Evolutionary conservation across 306 rosid genomes (phyloP), one percentile per base, ranked within the genome.

Genomic region (Potentilla sterilis): DNA sequence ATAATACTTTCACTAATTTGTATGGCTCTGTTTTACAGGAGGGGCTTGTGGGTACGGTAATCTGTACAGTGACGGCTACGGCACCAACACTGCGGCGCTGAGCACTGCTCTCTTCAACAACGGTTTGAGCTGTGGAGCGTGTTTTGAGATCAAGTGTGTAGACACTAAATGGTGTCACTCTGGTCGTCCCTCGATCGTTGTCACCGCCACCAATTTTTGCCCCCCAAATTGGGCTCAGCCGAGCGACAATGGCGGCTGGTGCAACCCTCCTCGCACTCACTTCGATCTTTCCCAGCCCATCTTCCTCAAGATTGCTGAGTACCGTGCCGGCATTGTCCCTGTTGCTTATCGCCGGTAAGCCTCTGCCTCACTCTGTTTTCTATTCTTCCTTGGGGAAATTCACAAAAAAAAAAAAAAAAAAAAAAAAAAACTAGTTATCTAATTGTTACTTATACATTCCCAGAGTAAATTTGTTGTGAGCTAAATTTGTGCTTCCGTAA

Each of bases 41-140:
- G 98, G 98, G 8, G 98, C 98, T 0, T 93, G 98, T 49, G 98
- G 98, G 1, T 93, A 93, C 21, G 95, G 95, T 3, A 93, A 93
- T 55, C 69, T 93, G 52, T 93, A 90, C 72, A 90, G 95, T 79
- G 91, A 93, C 62, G 98, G 98, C 11, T 93, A 93, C 41, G 98
- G 98, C 0, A 88, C 85, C 9, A 90, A 78, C 89, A 93, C 97
- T 0, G 98, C 97, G 43, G 98, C 97, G 15, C 81, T 93, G 35
- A 93, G 98, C 86, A 93, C 97, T 0, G 96, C 91, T 0, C 78
- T 92, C 38, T 92, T 92, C 82, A 90, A 90, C 87, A 90, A 11
- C 57, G 97, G 97, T 4, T 7, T 88, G 0, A 93, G 92, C 72
- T 93, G 98, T 15, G 98, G 98, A 0, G 83, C 98, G 1, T 93